These are phyloP conservation scores for Suhomyces anneliseae DNA, from an alignment of 1,139 yeast genomes.

Conservation along the genomic window DNA sequence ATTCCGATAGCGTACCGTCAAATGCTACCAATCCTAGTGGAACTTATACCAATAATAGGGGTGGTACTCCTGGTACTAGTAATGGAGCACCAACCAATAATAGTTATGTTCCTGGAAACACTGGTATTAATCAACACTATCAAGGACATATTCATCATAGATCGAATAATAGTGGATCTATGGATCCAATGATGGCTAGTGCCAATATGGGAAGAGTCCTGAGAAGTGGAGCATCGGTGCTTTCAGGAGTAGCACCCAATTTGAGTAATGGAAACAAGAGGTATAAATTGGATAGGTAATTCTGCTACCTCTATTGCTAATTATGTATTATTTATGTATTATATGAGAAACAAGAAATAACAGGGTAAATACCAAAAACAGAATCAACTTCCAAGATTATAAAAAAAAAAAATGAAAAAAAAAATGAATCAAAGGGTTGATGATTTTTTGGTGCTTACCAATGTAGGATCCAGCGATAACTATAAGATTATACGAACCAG, in stretches of 20 bases:
- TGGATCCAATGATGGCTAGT: constrained; percentile 9
- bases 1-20: neutral
- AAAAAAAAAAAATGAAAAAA: no score
- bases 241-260: constrained; percentile 4
- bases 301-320: neutral
- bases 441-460: no score
- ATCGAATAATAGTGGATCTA: constrained; percentile 1
- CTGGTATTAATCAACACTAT: constrained; percentile 5
- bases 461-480: no score
- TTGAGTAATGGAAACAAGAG: constrained; percentile 11
- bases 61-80: neutral
- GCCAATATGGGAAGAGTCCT: constrained; percentile 2
- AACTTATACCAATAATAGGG: neutral
- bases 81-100: neutral
- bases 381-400: no score
- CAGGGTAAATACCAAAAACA: neutral
- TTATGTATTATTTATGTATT: constrained; percentile 12
- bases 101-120: constrained; percentile 1
- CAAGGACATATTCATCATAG: constrained; percentile 3
- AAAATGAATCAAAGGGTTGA: no score
- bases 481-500: neutral
- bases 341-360: constrained; percentile 1
- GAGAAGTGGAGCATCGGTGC: constrained; percentile 4
- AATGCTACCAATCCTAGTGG: neutral
- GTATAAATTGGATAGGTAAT: constrained; percentile 13